These are phyloP conservation scores for Elsinoe necatrix DNA, from an alignment of 2,329 filamentous ascomycete species.

Conservation along the genomic window DNA sequence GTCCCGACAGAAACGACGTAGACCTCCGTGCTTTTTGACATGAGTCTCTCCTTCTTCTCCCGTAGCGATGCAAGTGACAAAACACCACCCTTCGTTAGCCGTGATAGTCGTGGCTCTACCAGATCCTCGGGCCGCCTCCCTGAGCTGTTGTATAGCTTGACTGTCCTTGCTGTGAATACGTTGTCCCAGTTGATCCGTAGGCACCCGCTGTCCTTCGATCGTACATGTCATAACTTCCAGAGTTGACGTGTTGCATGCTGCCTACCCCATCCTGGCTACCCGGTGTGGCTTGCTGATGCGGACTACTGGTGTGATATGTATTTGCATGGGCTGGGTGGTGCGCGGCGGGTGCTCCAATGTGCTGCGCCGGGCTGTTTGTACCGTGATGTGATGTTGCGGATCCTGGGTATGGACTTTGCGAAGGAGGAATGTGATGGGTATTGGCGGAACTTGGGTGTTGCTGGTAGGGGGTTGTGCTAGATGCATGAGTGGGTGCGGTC, in stretches of 20 bases:
- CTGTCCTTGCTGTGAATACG: neutral
- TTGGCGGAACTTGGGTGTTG: neutral
- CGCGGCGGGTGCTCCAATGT: neutral
- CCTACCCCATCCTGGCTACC: neutral
- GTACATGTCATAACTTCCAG: neutral
- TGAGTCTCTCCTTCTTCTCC: neutral
- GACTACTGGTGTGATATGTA: neutral
- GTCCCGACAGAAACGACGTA: neutral
- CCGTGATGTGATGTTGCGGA: neutral
- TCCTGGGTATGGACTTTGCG: neutral
- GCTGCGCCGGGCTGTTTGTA: neutral
- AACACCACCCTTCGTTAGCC: constrained; percentile 1
- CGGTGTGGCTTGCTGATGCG: neutral
- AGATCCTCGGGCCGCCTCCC: neutral
- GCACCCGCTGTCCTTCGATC: neutral
- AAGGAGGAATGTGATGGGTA: constrained; percentile 3
- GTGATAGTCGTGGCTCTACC: neutral
- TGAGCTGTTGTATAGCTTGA: neutral
- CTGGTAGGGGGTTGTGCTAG: constrained; percentile 23
- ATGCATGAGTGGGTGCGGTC: constrained; percentile 20
- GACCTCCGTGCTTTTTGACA: constrained; percentile 10
- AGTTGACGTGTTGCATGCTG: neutral
- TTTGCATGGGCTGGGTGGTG: neutral
- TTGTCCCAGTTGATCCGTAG: neutral
- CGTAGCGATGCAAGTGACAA: neutral